Evolutionary conservation across 179 eudicot genomes (phyloP).

Genomic region (Gypsophila paniculata): DNA sequence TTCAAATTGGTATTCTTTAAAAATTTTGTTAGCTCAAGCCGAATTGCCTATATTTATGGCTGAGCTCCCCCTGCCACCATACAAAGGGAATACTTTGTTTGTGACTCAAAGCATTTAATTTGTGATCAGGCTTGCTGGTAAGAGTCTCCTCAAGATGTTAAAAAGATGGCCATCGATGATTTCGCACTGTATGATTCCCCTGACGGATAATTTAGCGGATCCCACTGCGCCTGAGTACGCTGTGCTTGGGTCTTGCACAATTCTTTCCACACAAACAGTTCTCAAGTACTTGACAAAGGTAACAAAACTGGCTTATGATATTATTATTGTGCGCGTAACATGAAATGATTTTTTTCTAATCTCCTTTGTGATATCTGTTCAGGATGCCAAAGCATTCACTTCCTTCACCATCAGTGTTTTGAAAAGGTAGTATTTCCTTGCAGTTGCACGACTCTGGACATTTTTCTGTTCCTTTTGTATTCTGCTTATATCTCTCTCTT

Average conservation of each 20-base stretch:
- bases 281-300: conserved; percentile 82
- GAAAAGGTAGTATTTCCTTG: conserved; percentile 38
- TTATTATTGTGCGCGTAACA: not conserved
- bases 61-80: not conserved
- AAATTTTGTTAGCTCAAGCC: not conserved
- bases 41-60: conserved; percentile 9
- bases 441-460: conserved; percentile 19
- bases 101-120: conserved; percentile 22
- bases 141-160: conserved; percentile 77
- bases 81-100: not conserved
- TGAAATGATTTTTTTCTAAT: conserved; percentile 8
- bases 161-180: conserved; percentile 91
- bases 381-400: conserved; percentile 79
- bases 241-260: conserved; percentile 91
- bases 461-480: conserved; percentile 17
- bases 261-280: conserved; percentile 77
- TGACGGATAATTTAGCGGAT: conserved; percentile 59
- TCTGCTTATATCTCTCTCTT: conserved; percentile 11
- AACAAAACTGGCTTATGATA: conserved; percentile 19
- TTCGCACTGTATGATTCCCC: conserved; percentile 60
- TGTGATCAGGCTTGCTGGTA: conserved; percentile 75
- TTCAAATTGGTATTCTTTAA: not conserved
- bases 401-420: conserved; percentile 75
- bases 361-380: conserved; percentile 26
- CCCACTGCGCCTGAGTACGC: conserved; percentile 72